A percentile compares a stretch with the other conserved stretches of the same genome.
These are phyloP conservation scores for Penicillium paneum DNA, from an alignment of 2,329 filamentous ascomycete species.

Conservation along the genomic window DNA sequence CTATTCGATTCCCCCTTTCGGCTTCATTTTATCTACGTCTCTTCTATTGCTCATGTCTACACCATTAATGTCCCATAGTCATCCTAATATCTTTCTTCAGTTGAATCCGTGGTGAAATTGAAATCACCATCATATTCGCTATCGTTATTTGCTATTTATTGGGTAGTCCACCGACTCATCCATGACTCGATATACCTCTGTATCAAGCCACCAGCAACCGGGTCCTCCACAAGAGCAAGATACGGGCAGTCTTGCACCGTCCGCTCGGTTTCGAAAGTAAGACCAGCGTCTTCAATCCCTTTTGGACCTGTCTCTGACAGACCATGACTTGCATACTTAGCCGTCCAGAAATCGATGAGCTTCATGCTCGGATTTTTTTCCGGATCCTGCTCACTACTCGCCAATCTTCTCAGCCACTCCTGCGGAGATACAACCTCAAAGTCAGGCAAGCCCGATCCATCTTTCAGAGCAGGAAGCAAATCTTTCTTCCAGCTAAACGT, in stretches of 20 bases:
- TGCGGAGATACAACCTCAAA: constrained; percentile 33
- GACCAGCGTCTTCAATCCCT: background rate
- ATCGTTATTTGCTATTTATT: background rate
- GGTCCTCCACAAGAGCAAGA: constrained; percentile 14
- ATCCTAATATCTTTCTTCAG: too few relatives aligned
- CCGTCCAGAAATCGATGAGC: constrained; percentile 52
- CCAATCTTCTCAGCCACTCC: constrained; percentile 36
- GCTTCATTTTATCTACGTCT: too few relatives aligned
- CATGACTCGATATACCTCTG: constrained; percentile 19
- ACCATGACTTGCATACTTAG: constrained; percentile 43
- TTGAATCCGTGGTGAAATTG: background rate
- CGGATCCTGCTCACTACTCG: constrained; percentile 49
- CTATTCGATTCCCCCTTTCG: background rate
- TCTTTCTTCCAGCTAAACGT: constrained; percentile 37
- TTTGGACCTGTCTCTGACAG: background rate
- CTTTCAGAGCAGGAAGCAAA: constrained; percentile 33
- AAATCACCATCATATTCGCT: background rate
- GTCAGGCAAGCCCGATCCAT: constrained; percentile 23
- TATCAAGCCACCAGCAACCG: constrained; percentile 15
- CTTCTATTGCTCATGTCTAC: background rate
- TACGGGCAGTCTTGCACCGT: constrained; percentile 18
- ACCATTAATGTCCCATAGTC: background rate
- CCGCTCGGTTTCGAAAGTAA: constrained; percentile 14
- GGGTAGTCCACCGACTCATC: constrained; percentile 18
- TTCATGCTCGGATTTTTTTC: constrained; percentile 52